Evolutionary conservation across 257 asterid genomes (phyloP).

Genomic region (Solanum paucissectum): DNA sequence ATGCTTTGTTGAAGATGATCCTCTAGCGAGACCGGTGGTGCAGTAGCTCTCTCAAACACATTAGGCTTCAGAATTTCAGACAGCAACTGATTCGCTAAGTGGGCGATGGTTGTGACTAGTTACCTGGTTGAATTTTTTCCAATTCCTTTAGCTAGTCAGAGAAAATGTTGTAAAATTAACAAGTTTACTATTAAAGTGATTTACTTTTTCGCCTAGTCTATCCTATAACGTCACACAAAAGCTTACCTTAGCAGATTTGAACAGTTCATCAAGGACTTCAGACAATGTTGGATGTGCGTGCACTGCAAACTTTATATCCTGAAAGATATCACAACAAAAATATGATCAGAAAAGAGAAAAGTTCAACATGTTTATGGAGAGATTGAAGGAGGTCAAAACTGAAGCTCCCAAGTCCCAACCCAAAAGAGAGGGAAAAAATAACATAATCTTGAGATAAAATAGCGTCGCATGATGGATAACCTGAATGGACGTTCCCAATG

Average conservation of each 20-base stretch:
- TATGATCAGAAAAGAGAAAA: background rate
- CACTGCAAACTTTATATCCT: constrained; percentile 82
- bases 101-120: background rate
- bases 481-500: constrained; percentile 77
- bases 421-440: background rate
- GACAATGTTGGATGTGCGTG: constrained; percentile 96
- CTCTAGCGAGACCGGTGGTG: background rate
- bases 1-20: background rate
- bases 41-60: background rate
- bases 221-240: background rate
- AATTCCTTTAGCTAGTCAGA: background rate
- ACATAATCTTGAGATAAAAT: background rate
- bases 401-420: background rate
- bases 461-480: constrained; percentile 6
- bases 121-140: background rate
- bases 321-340: constrained; percentile 8
- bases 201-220: background rate
- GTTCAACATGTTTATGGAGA: background rate
- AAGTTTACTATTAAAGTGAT: background rate
- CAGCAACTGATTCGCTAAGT: background rate
- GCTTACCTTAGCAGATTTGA: constrained; percentile 74
- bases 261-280: constrained; percentile 86
- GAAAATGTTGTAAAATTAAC: background rate
- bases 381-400: background rate
- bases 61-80: background rate